These are phyloP conservation scores for Aspergillus neotritici DNA, from an alignment of 2,329 filamentous ascomycete genomes.

Conservation along the genomic window DNA sequence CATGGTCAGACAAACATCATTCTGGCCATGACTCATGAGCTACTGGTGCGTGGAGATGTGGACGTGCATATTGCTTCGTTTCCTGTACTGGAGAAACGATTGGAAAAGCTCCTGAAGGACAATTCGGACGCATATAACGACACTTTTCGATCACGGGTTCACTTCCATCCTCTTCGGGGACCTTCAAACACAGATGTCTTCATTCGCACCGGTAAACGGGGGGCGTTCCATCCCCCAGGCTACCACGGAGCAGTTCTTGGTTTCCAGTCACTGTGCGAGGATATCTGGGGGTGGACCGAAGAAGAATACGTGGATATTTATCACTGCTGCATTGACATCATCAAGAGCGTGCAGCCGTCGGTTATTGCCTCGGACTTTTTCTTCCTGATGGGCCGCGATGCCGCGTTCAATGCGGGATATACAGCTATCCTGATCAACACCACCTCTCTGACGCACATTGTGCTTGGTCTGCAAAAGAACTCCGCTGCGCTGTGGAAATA, in stretches of 20 bases:
- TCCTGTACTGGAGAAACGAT: conserved; percentile 27
- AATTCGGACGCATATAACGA: conserved; percentile 17
- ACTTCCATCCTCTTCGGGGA: conserved; percentile 33
- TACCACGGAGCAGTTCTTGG: conserved; percentile 32
- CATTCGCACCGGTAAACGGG: conserved; percentile 22
- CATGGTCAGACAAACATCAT: conserved; percentile 46
- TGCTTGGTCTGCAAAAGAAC: conserved; percentile 34
- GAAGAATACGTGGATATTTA: conserved; percentile 41
- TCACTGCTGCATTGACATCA: conserved; percentile 33
- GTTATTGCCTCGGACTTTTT: conserved; percentile 42
- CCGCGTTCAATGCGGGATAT: conserved; percentile 32
- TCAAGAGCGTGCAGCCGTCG: conserved; percentile 35
- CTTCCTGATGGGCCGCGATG: conserved; percentile 42
- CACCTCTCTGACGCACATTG: conserved; percentile 43
- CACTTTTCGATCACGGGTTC: conserved; percentile 11
- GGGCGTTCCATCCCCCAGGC: conserved; percentile 28
- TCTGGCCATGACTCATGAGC: conserved; percentile 40
- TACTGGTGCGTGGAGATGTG: conserved; percentile 33
- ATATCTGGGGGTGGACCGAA: conserved; percentile 34
- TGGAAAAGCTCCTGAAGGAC: conserved; percentile 24
- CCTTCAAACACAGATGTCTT: conserved; percentile 32
- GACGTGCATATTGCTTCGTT: conserved; percentile 46
- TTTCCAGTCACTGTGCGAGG: conserved; percentile 22
- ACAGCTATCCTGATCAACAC: conserved; percentile 41
- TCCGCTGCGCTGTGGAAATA: conserved; percentile 29